Evolutionary conservation across 2,329 filamentous ascomycete species (phyloP).

Genomic region (Colletotrichum musae): DNA sequence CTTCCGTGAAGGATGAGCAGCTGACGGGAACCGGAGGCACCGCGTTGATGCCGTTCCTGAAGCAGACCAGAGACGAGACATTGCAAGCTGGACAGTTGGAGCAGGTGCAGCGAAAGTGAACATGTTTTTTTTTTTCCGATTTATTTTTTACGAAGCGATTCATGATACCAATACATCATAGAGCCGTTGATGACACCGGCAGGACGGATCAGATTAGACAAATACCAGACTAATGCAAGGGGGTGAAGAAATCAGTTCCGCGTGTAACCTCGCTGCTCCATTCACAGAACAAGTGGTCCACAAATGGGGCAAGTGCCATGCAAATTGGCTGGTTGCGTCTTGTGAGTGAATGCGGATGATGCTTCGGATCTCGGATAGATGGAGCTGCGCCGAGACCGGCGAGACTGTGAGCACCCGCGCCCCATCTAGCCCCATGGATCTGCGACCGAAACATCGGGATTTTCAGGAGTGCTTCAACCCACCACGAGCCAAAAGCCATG

Average conservation of each 20-base stretch:
- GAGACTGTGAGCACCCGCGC: neutral
- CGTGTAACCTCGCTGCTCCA: constrained; percentile 28
- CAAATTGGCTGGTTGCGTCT: neutral
- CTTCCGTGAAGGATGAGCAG: constrained; percentile 57
- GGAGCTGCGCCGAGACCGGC: too few relatives aligned
- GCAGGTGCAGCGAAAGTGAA: constrained; percentile 2
- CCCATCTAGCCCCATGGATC: neutral
- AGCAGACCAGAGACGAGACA: constrained; percentile 90
- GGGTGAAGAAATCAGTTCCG: constrained; percentile 3
- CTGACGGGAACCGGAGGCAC: constrained; percentile 91
- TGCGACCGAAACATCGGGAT: neutral
- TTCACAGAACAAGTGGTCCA: constrained; percentile 17
- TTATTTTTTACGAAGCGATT: neutral
- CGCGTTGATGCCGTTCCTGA: constrained; percentile 88
- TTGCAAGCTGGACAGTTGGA: constrained; percentile 52
- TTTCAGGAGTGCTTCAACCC: too few relatives aligned
- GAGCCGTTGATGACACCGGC: constrained; percentile 10
- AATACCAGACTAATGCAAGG: constrained; percentile 32
- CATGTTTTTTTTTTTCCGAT: neutral
- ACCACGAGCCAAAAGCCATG: too few relatives aligned
- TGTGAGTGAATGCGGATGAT: constrained; percentile 5
- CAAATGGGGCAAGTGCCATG: constrained; percentile 32
- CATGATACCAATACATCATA: constrained; percentile 26
- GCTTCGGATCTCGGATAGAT: constrained; percentile 24
- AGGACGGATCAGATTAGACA: constrained; percentile 1